Evolutionary conservation across 345 rosid genomes (phyloP).

Genomic region (Populus nigra): DNA sequence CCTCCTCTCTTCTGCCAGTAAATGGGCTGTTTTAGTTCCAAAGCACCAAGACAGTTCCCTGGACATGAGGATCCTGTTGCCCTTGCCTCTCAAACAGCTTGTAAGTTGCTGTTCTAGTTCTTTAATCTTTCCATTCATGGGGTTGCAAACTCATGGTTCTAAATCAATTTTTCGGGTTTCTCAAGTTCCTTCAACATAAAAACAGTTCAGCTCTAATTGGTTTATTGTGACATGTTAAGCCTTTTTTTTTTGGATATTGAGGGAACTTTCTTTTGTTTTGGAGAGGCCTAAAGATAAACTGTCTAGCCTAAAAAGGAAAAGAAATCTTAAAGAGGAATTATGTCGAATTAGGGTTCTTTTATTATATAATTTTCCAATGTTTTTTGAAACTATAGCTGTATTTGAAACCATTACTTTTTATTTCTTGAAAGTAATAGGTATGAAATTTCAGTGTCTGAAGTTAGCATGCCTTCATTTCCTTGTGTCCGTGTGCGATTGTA

Average conservation of each 20-base stretch:
- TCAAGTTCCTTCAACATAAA: background rate
- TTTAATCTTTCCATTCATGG: background rate
- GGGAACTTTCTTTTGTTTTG: background rate
- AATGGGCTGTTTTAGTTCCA: slow-evolving; percentile 98
- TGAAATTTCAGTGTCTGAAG: background rate
- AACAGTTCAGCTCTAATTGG: background rate
- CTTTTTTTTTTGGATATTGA: background rate
- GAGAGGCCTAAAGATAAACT: background rate
- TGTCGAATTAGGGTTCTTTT: background rate
- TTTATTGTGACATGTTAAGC: background rate
- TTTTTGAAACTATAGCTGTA: background rate
- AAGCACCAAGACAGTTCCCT: slow-evolving; percentile 56
- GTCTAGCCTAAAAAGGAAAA: background rate
- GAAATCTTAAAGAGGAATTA: background rate
- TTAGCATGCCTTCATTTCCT: background rate
- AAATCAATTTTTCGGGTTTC: background rate
- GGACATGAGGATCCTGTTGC: slow-evolving; percentile 85
- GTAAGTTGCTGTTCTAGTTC: slow-evolving; percentile 40
- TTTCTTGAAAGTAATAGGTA: no score
- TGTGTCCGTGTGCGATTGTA: background rate
- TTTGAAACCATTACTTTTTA: background rate
- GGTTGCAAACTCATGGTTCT: background rate
- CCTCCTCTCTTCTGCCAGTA: slow-evolving; percentile 28
- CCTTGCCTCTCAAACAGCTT: slow-evolving; percentile 92
- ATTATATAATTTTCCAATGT: background rate